Evolutionary conservation across 208 protist genomes (phyloP).

Genomic region (Acanthamoeba sp.): DNA sequence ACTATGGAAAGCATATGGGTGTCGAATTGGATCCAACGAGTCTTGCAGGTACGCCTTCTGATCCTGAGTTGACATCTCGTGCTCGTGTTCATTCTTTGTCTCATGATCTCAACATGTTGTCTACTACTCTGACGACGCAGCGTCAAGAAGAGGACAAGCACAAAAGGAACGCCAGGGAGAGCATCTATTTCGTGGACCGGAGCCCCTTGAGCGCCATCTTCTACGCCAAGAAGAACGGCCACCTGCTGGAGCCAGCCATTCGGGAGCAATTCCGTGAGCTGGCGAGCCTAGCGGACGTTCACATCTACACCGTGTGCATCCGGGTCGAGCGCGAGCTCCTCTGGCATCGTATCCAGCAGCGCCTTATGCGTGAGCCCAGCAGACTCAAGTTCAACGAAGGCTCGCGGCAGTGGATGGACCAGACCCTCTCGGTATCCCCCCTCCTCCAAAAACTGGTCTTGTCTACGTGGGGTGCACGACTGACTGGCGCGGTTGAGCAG

Average conservation of each 20-base stretch:
- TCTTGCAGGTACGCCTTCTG: conserved; percentile 1
- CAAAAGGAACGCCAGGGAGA: not conserved
- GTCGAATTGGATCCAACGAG: conserved; percentile 55
- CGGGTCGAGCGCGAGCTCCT: conserved; percentile 28
- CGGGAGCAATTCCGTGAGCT: conserved; percentile 42
- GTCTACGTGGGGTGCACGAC: too few relatives aligned
- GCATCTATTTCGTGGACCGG: conserved; percentile 64
- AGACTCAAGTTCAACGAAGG: conserved; percentile 61
- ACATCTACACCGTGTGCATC: conserved; percentile 73
- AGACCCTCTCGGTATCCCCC: conserved; percentile 26
- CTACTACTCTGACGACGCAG: not conserved
- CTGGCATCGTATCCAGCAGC: conserved; percentile 63
- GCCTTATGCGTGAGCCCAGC: not conserved
- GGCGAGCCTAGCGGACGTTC: conserved; percentile 18
- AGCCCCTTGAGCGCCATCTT: conserved; percentile 25
- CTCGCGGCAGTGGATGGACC: conserved; percentile 70
- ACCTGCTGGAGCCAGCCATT: conserved; percentile 49
- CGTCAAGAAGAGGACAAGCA: conserved; percentile 60
- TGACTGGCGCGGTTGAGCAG: too few relatives aligned
- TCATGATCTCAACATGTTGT: too few relatives aligned
- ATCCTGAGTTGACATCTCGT: not conserved
- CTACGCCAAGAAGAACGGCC: conserved; percentile 53
- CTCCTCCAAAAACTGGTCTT: too few relatives aligned
- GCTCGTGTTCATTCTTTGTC: not conserved
- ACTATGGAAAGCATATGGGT: conserved; percentile 76